Evolutionary conservation across 345 rosid species (phyloP).

Genomic region (Cardiospermum halicacabum): DNA sequence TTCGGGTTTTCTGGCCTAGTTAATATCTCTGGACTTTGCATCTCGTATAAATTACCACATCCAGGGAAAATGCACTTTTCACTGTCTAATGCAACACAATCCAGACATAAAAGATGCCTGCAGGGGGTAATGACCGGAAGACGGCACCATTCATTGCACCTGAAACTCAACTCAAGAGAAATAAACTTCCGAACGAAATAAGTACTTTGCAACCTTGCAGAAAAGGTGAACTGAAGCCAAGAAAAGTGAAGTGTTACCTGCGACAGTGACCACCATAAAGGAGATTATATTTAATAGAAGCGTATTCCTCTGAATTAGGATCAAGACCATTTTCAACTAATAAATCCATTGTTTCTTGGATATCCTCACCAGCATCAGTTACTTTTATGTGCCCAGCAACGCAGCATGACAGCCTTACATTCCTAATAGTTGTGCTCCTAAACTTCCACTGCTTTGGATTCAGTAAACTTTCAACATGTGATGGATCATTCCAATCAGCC

Average conservation of each 20-base stretch:
- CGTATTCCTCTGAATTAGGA: slow-evolving; percentile 59
- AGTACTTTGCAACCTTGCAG: slow-evolving; percentile 1
- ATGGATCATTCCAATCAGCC: slow-evolving; percentile 99
- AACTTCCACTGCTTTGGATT: slow-evolving; percentile 95
- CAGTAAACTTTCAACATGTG: slow-evolving; percentile 94
- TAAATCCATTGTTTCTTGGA: slow-evolving; percentile 90
- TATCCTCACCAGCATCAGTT: slow-evolving; percentile 78
- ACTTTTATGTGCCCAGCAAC: slow-evolving; percentile 95
- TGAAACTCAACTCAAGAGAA: slow-evolving; percentile 20
- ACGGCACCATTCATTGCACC: slow-evolving; percentile 98
- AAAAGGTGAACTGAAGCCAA: slow-evolving; percentile 8
- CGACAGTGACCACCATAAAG: slow-evolving; percentile 78
- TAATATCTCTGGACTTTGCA: slow-evolving; percentile 77
- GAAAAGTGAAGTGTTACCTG: slow-evolving; percentile 44
- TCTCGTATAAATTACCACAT: slow-evolving; percentile 73
- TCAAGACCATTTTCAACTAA: slow-evolving; percentile 60
- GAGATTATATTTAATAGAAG: slow-evolving; percentile 58
- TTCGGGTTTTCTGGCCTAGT: slow-evolving; percentile 92
- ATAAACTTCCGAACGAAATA: background rate
- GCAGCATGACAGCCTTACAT: slow-evolving; percentile 92
- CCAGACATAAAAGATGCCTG: slow-evolving; percentile 85
- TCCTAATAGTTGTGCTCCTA: slow-evolving; percentile 63
- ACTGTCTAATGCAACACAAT: slow-evolving; percentile 72
- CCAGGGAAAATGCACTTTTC: slow-evolving; percentile 70
- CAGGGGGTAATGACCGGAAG: slow-evolving; percentile 92